Base-by-base conservation (phyloP, 768 basidiomycete genomes). In the Candolleomyces efflorescens region DNA sequence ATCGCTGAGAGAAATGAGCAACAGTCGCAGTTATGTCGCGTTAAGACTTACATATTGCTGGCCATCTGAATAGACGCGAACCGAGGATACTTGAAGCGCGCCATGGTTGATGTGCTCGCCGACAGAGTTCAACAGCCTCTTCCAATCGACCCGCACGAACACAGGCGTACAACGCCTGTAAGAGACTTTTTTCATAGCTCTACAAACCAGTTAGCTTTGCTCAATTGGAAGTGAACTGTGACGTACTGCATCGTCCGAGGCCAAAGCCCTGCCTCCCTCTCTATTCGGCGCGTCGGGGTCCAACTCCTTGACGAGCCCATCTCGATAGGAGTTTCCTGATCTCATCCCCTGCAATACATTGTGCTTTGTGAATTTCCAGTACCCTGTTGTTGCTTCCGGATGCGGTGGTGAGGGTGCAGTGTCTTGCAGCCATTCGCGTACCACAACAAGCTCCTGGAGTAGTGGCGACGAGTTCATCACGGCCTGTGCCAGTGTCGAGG, bases 341-440 rank as follows among this genome's bases (percentile, higher is more conserved):
- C 84, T 75, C 47, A 82, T 65, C 0, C 75, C 71, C 67, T 92
- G 89, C 79, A 89, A 79, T 5, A 91, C 75, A 24, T 76, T 82
- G 64, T 88, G 81, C 60, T 88, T 87, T 37, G 92, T 94, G 67
- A 92, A 91, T 57, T 83, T 85, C 84, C 87, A 89, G 71, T 94
- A 94, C 2, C 89, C 91, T 0, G 84, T 87, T 5, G 85, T 87
- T 20, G 87, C 86, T 64, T 90, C 92, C 0, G 87, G 86, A 44
- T 79, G 76, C 27, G 75, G 70, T 0, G 82, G 81, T n/a, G 76
- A 57, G 0, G 84, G 81, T 0, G 90, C 88, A 0, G 82, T 87
- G 43, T 91, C 89, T 60, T 92, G 89, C 1, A 93, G 77, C 92
- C 92, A 94, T 68, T 93, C 90, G n/a, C 89, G 83, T 7, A 93